These are phyloP conservation scores for Aurinia saxatilis DNA, from an alignment of 345 rosid genomes.

Conservation along the genomic window DNA sequence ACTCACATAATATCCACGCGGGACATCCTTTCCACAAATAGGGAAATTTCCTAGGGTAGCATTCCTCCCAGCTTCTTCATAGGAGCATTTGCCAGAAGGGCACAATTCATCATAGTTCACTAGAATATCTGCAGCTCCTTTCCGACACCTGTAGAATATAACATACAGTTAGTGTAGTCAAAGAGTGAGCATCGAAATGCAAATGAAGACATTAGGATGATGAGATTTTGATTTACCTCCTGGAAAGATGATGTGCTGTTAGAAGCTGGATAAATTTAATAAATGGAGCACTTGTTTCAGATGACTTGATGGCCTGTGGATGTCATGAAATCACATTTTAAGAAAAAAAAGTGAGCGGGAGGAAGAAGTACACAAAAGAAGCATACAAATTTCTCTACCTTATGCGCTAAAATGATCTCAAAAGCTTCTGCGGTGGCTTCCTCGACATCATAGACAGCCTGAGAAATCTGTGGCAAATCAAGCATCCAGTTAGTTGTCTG, in stretches of 20 bases:
- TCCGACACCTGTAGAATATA: constrained; percentile 67
- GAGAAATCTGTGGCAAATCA: constrained; percentile 53
- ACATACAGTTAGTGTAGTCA: neutral
- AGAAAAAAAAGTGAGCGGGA: neutral
- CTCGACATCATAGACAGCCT: constrained; percentile 90
- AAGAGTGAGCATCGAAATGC: constrained; percentile 12
- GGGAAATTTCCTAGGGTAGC: constrained; percentile 41
- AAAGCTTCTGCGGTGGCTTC: constrained; percentile 82
- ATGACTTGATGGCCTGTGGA: constrained; percentile 67
- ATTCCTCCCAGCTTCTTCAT: constrained; percentile 36
- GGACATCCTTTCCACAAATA: constrained; percentile 95
- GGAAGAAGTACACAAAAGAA: neutral
- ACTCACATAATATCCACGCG: constrained; percentile 93
- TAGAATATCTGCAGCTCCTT: constrained; percentile 85
- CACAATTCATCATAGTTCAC: constrained; percentile 77
- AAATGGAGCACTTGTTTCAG: constrained; percentile 71
- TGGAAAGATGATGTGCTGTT: constrained; percentile 88
- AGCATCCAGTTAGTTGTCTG: neutral
- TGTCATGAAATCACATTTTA: neutral
- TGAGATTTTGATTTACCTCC: constrained; percentile 42
- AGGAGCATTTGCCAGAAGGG: constrained; percentile 46
- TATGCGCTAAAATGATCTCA: constrained; percentile 63
- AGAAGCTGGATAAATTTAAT: constrained; percentile 81
- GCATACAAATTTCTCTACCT: constrained; percentile 36
- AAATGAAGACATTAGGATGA: constrained; percentile 1